phyloP scores from a whole-genome alignment of 192 early-diverging fungal species.

The Pilobolus umbonatus region DNA sequence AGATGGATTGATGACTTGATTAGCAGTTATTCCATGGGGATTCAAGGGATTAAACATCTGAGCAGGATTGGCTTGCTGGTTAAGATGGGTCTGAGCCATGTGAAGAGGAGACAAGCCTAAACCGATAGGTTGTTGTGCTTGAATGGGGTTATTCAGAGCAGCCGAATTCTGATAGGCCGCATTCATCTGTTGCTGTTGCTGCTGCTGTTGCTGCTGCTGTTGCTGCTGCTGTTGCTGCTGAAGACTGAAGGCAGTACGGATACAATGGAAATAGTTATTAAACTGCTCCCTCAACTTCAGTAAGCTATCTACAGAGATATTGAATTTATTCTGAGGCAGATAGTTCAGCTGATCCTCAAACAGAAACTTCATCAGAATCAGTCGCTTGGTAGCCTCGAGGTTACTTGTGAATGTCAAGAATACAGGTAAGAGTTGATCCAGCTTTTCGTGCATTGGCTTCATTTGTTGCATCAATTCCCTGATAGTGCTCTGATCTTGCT shows the following conservation, averaged over 20 bases:
- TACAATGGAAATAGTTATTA: slow-evolving; percentile 41
- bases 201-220: slow-evolving; percentile 11
- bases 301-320: slow-evolving; percentile 40
- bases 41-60: background rate
- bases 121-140: slow-evolving; percentile 8
- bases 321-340: slow-evolving; percentile 41
- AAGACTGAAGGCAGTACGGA: slow-evolving; percentile 29
- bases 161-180: slow-evolving; percentile 13
- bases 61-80: slow-evolving; percentile 11
- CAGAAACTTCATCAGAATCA: slow-evolving; percentile 54
- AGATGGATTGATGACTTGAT: slow-evolving; percentile 4
- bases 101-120: slow-evolving; percentile 4
- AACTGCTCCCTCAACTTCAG: slow-evolving; percentile 45
- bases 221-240: slow-evolving; percentile 18
- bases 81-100: background rate
- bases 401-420: slow-evolving; percentile 45
- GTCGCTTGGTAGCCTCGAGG: slow-evolving; percentile 38
- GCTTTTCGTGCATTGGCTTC: slow-evolving; percentile 39
- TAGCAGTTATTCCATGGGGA: too few species aligned
- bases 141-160: background rate
- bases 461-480: slow-evolving; percentile 35
- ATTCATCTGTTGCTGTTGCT: slow-evolving; percentile 16
- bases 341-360: slow-evolving; percentile 46
- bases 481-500: slow-evolving; percentile 41
- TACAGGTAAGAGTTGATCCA: slow-evolving; percentile 45